A percentile compares a stretch with the other conserved stretches of the same genome.
These are phyloP conservation scores for Stephanodiscus triporus DNA, from an alignment of 108 stramenopile species.

Conservation along the genomic window DNA sequence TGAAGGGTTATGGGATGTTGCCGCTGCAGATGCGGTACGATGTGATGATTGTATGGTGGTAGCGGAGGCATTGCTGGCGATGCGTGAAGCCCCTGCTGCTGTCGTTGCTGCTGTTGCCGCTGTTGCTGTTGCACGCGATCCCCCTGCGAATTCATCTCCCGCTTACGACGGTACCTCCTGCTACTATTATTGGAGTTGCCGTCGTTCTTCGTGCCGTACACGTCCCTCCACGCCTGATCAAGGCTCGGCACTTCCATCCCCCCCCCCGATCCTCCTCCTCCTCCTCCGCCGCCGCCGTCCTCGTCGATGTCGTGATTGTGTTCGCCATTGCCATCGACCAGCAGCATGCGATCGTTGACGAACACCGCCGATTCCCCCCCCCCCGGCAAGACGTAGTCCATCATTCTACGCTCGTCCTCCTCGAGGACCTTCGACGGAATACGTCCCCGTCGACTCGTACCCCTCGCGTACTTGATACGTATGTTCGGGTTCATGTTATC, in stretches of 20 bases:
- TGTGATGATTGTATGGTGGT: too few relatives aligned
- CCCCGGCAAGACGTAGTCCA: too few relatives aligned
- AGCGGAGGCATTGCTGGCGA: too few relatives aligned
- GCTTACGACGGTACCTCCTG: slow-evolving; percentile 17
- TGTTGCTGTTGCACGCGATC: slow-evolving; percentile 16
- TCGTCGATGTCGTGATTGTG: background rate
- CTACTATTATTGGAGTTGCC: too few relatives aligned
- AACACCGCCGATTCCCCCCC: too few relatives aligned
- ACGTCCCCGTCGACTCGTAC: slow-evolving; percentile 22
- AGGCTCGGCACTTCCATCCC: slow-evolving; percentile 14
- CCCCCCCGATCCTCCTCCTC: background rate
- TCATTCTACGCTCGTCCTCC: too few relatives aligned
- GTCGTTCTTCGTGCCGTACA: slow-evolving; percentile 33
- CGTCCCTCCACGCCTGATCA: slow-evolving; percentile 33
- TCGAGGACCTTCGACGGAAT: slow-evolving; percentile 26
- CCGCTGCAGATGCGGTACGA: too few relatives aligned
- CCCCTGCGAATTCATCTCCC: background rate
- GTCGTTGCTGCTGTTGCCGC: slow-evolving; percentile 6
- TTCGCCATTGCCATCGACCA: background rate
- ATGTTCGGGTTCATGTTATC: slow-evolving; percentile 38
- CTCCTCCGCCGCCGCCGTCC: background rate
- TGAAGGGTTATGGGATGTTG: too few relatives aligned
- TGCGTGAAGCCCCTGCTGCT: background rate
- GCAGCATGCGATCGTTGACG: too few relatives aligned
- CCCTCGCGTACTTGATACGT: slow-evolving; percentile 31